Evolutionary conservation across 2,329 filamentous ascomycete genomes (phyloP).

Genomic region (Trichocomaceae sp.): DNA sequence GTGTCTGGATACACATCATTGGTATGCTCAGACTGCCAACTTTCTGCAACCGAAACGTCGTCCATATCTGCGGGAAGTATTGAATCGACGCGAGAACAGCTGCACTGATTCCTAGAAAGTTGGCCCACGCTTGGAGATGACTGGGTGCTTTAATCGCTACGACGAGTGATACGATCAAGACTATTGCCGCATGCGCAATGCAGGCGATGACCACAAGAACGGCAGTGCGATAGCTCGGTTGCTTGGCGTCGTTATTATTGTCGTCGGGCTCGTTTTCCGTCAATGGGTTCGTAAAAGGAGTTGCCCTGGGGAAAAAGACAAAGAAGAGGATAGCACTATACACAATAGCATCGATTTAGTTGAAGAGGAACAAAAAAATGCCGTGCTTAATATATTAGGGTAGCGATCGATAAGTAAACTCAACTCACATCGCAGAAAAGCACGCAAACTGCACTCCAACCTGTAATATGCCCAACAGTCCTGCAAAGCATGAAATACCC

Average conservation of each 20-base stretch:
- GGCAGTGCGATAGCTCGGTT: constrained; percentile 65
- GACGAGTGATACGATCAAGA: constrained; percentile 57
- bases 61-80: constrained; percentile 93
- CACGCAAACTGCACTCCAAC: constrained; percentile 88
- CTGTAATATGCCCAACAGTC: constrained; percentile 80
- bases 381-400: background rate
- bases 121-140: constrained; percentile 71
- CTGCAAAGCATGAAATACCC: constrained; percentile 75
- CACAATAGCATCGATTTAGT: background rate
- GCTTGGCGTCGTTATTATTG: constrained; percentile 3
- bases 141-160: constrained; percentile 58
- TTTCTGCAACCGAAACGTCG: constrained; percentile 76
- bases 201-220: constrained; percentile 66
- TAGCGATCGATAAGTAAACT: background rate
- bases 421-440: constrained; percentile 73
- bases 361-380: background rate
- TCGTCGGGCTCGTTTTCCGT: constrained; percentile 43
- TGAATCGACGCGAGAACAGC: constrained; percentile 76
- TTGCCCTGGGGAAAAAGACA: constrained; percentile 74
- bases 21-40: constrained; percentile 88
- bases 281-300: constrained; percentile 44
- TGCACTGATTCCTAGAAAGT: constrained; percentile 72
- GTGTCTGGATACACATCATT: constrained; percentile 98
- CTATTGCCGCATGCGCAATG: constrained; percentile 66
- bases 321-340: constrained; percentile 83